phyloP scores from a whole-genome alignment of 2,329 filamentous ascomycete genomes.

The Neoarthrinium moseri region DNA sequence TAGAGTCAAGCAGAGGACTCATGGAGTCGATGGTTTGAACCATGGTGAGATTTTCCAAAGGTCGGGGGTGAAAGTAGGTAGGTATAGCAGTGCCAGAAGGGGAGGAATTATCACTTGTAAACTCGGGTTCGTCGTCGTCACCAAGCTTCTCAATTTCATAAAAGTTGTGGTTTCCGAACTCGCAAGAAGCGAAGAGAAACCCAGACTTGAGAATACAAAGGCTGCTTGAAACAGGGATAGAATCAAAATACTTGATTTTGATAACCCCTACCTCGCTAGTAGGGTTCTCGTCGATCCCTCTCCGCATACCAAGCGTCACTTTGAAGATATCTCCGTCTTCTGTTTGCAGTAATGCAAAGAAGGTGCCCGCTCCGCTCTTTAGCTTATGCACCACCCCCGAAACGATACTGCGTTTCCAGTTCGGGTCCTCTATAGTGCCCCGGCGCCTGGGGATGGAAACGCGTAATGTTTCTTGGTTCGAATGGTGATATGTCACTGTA shows the following conservation, averaged over 20 bases:
- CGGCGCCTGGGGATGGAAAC: conserved; percentile 84
- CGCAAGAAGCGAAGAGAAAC: conserved; percentile 88
- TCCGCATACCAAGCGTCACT: conserved; percentile 85
- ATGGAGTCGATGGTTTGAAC: conserved; percentile 84
- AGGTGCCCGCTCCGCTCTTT: conserved; percentile 75
- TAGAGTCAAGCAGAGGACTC: conserved; percentile 88
- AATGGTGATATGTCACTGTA: conserved; percentile 91
- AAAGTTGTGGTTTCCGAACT: conserved; percentile 89
- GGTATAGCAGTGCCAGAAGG: conserved; percentile 69
- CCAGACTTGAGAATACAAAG: conserved; percentile 93
- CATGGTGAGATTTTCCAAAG: conserved; percentile 76
- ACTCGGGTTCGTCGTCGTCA: conserved; percentile 86
- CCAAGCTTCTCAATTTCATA: conserved; percentile 97
- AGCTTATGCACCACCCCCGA: conserved; percentile 95
- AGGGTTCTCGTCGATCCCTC: conserved; percentile 73
- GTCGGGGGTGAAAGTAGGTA: conserved; percentile 80
- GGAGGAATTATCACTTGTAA: conserved; percentile 77
- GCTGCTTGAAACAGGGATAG: conserved; percentile 81
- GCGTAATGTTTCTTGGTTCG: conserved; percentile 85
- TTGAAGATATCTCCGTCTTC: conserved; percentile 99
- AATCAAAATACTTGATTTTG: conserved; percentile 98
- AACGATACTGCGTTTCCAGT: conserved; percentile 82
- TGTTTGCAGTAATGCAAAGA: conserved; percentile 94
- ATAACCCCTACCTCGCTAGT: conserved; percentile 80
- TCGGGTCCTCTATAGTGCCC: conserved; percentile 87